Percentiles rank a stretch among this genome's conserved stretches.
These are phyloP conservation scores for Neurospora sp. DNA, from an alignment of 495 filamentous ascomycete genomes.

Conservation along the genomic window DNA sequence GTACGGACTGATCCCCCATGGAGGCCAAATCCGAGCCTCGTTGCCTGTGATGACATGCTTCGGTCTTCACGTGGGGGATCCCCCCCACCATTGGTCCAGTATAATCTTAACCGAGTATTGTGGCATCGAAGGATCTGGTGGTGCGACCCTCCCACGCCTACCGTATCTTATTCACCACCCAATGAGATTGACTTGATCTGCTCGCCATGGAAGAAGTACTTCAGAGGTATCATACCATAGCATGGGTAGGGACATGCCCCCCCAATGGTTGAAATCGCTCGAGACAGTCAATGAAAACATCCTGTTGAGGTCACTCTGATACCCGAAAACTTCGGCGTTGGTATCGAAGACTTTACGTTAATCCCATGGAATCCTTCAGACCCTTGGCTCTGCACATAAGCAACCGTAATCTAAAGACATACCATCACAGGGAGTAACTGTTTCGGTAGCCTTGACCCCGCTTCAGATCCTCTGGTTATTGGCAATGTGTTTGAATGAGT, in stretches of 20 bases:
- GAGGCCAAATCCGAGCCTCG: not conserved
- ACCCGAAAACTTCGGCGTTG: not conserved
- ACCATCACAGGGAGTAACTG: not conserved
- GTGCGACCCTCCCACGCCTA: not conserved
- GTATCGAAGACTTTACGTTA: not conserved
- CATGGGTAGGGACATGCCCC: not conserved
- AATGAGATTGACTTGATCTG: not conserved
- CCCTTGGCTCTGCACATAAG: not conserved
- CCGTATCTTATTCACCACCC: not conserved
- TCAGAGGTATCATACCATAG: not conserved
- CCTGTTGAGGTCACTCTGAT: not conserved
- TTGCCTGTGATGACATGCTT: not conserved
- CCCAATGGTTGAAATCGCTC: not conserved
- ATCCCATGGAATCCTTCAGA: not conserved
- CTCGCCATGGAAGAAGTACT: not conserved
- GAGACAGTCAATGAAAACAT: not conserved
- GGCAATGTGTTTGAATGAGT: not conserved
- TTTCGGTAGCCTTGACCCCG: not conserved
- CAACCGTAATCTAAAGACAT: not conserved
- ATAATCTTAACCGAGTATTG: not conserved
- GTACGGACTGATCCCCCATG: not conserved
- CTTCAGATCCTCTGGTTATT: not conserved
- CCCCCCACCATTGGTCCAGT: not conserved
- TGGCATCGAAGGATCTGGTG: not conserved
- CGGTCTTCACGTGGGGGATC: not conserved